Evolutionary conservation across 2,329 filamentous ascomycete genomes (phyloP).

Genomic region (Alternaria novae-zelandiae): DNA sequence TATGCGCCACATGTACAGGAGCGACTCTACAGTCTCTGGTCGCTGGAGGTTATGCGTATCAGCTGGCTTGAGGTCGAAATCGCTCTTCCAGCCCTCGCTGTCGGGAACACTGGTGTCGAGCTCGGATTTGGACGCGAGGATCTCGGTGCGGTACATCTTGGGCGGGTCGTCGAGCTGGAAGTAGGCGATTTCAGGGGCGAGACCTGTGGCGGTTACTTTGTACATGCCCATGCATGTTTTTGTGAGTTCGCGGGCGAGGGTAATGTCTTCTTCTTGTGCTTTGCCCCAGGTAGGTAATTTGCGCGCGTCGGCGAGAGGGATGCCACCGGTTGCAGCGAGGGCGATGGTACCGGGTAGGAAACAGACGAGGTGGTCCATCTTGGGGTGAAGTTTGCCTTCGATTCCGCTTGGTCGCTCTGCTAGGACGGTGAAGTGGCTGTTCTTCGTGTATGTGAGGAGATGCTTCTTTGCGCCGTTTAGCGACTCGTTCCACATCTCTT

Average conservation of each 20-base stretch:
- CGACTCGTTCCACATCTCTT: constrained; percentile 91
- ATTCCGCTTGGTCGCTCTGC: constrained; percentile 84
- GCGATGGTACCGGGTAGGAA: constrained; percentile 98
- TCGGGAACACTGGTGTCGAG: constrained; percentile 34
- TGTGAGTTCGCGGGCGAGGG: constrained; percentile 86
- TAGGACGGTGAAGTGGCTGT: constrained; percentile 83
- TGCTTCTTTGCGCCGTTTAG: constrained; percentile 87
- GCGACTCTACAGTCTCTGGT: constrained; percentile 92
- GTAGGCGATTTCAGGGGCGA: constrained; percentile 94
- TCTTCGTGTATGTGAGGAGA: constrained; percentile 84
- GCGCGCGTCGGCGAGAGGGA: constrained; percentile 75
- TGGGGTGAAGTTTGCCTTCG: constrained; percentile 70
- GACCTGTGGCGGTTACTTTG: constrained; percentile 82
- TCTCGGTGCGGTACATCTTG: constrained; percentile 59
- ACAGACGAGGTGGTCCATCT: constrained; percentile 98
- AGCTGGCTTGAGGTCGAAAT: constrained; percentile 79
- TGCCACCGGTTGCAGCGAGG: constrained; percentile 80
- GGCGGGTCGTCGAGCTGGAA: constrained; percentile 79
- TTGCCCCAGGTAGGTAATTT: constrained; percentile 74
- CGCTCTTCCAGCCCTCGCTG: constrained; percentile 72
- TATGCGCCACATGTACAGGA: constrained; percentile 99
- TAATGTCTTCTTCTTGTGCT: constrained; percentile 84
- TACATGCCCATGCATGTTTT: constrained; percentile 99
- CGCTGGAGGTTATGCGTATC: constrained; percentile 93
- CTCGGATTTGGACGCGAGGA: constrained; percentile 52